Evolutionary conservation across 2,329 filamentous ascomycete species (phyloP).

Genomic region (Cladosporium sp.): DNA sequence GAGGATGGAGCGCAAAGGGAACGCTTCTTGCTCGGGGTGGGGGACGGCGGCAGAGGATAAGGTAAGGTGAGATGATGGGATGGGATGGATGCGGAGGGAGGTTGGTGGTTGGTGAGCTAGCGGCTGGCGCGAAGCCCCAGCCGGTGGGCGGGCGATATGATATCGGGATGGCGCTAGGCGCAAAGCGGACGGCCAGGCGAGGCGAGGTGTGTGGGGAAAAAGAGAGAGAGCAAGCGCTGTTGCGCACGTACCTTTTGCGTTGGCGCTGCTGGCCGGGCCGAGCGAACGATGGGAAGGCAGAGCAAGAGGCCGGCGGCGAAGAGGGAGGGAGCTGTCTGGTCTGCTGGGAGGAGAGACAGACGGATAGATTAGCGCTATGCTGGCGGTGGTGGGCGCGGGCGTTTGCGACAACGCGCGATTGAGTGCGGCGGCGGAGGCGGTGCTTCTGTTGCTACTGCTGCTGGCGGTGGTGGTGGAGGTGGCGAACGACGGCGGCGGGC

Average conservation of each 20-base stretch:
- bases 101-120: conserved; percentile 27
- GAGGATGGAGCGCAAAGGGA: conserved; percentile 26
- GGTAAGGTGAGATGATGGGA: neutral
- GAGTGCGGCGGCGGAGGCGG: neutral
- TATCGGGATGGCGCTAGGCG: conserved; percentile 10
- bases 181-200: conserved; percentile 11
- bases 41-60: conserved; percentile 22
- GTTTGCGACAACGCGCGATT: conserved; percentile 2
- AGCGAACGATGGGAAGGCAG: no score
- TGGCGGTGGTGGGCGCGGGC: neutral
- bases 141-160: conserved; percentile 8
- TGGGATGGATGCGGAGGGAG: conserved; percentile 18
- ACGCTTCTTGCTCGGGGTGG: conserved; percentile 24
- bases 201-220: conserved; percentile 1
- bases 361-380: neutral
- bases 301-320: no score
- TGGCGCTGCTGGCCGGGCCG: neutral
- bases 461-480: no score
- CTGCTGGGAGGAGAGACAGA: neutral
- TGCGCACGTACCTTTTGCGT: neutral
- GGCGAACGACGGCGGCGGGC: neutral
- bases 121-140: conserved; percentile 13
- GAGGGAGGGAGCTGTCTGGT: neutral
- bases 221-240: neutral
- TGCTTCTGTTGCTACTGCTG: neutral